Evolutionary conservation across 106 monocot genomes (phyloP).

Genomic region (Narthecium ossifragum): DNA sequence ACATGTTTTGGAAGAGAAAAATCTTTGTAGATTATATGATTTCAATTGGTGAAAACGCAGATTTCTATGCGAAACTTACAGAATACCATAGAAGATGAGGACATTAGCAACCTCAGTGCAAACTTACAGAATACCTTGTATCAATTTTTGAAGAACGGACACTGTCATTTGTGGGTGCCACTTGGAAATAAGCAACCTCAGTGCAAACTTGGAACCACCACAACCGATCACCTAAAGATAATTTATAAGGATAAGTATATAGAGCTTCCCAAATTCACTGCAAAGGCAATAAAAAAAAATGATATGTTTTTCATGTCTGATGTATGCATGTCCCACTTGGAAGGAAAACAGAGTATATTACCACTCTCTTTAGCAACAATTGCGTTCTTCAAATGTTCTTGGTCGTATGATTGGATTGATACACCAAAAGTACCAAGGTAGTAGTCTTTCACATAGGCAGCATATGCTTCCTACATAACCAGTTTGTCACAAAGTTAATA

Average conservation of each 20-base stretch:
- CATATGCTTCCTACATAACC: constrained; percentile 68
- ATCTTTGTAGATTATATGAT: too few species aligned
- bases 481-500: not conserved
- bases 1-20: too few species aligned
- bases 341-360: constrained; percentile 55
- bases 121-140: constrained; percentile 54
- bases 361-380: constrained; percentile 56
- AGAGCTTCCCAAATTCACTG: constrained; percentile 36
- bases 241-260: too few species aligned
- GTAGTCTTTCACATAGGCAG: constrained; percentile 83
- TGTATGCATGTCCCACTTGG: constrained; percentile 84
- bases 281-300: too few species aligned
- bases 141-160: constrained; percentile 82
- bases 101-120: too few species aligned
- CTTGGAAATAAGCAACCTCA: constrained; percentile 98
- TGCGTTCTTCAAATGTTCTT: constrained; percentile 63
- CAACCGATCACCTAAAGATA: constrained; percentile 59
- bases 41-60: too few species aligned
- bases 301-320: too few species aligned
- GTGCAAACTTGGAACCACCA: constrained; percentile 99
- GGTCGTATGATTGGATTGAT: constrained; percentile 74
- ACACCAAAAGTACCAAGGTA: constrained; percentile 77
- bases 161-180: constrained; percentile 80
- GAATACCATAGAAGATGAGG: too few species aligned
- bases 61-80: too few species aligned